phyloP scores from a whole-genome alignment of 2,329 filamentous ascomycete genomes.

The Xylariaceae sp. region DNA sequence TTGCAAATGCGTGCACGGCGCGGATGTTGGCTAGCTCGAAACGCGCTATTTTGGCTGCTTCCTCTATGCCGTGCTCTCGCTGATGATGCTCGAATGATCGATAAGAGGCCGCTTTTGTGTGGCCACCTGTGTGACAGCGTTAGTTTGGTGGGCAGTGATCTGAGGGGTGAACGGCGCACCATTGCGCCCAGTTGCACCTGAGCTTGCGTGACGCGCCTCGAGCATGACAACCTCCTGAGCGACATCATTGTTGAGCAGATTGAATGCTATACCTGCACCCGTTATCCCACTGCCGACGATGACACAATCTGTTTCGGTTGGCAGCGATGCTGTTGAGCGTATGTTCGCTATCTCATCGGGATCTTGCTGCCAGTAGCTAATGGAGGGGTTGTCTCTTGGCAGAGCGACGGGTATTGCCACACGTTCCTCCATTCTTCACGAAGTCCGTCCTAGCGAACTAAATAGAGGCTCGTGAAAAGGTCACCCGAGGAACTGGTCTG shows the following conservation, averaged over 20 bases:
- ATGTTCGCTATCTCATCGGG: constrained; percentile 50
- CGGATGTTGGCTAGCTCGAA: constrained; percentile 53
- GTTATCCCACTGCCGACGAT: constrained; percentile 66
- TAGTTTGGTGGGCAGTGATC: background rate
- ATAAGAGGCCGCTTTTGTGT: constrained; percentile 44
- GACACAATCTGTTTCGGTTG: constrained; percentile 54
- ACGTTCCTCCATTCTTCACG: constrained; percentile 37
- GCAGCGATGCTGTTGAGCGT: constrained; percentile 49
- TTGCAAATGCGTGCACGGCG: constrained; percentile 54
- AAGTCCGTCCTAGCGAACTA: too few relatives aligned
- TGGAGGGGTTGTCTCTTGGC: constrained; percentile 50
- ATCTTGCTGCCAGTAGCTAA: constrained; percentile 62
- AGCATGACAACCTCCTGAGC: constrained; percentile 54
- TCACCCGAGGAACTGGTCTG: too few relatives aligned
- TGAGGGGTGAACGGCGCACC: constrained; percentile 28
- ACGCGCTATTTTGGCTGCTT: constrained; percentile 49
- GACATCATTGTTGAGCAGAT: constrained; percentile 40
- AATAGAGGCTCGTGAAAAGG: too few relatives aligned
- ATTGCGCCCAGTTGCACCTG: constrained; percentile 63
- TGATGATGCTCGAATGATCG: constrained; percentile 50
- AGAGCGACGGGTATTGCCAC: constrained; percentile 40
- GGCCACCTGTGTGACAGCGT: constrained; percentile 31
- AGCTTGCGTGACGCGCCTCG: constrained; percentile 64
- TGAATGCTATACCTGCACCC: constrained; percentile 57
- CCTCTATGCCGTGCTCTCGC: constrained; percentile 42